A percentile compares a stretch with the other conserved stretches of the same genome.
Conservation (phyloP, 306 rosid species). For the Rosa rugosa region DNA sequence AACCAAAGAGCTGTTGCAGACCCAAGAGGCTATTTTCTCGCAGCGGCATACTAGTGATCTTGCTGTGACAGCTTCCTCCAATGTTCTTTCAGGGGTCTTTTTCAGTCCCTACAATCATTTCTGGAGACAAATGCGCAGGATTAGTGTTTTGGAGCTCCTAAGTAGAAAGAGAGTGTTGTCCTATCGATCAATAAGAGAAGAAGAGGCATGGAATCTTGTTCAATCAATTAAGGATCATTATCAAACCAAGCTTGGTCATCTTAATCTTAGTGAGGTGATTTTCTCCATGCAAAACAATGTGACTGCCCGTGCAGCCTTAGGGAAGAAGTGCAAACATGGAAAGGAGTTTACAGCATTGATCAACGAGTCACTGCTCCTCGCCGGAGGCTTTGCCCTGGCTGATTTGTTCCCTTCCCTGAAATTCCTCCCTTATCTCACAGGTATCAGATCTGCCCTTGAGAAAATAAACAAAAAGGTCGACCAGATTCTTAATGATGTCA, state of each 20-base stretch:
- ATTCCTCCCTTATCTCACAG: neutral
- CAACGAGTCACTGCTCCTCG: neutral
- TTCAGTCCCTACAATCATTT: neutral
- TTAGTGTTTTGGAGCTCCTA: neutral
- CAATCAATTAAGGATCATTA: neutral
- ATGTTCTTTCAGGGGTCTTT: neutral
- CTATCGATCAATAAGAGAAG: neutral
- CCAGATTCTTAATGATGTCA: slow-evolving; percentile 12
- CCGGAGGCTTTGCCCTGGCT: neutral
- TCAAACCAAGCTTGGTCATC: neutral
- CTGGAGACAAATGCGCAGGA: neutral
- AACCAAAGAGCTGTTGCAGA: slow-evolving; percentile 16
- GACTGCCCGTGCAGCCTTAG: neutral
- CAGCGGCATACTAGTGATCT: neutral
- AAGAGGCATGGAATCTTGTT: slow-evolving; percentile 8
- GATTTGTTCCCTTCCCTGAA: slow-evolving; percentile 23
- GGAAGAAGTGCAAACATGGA: slow-evolving; percentile 3
- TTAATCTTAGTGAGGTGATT: slow-evolving; percentile 1
- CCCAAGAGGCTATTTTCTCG: neutral
- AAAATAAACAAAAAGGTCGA: neutral
- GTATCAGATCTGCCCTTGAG: neutral
- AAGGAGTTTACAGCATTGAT: slow-evolving; percentile 9
- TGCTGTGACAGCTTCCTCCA: neutral
- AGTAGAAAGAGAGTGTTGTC: neutral
- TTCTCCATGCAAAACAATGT: neutral